Evolutionary conservation across 768 basidiomycete genomes (phyloP), one percentile per base, ranked within the genome.

Genomic region (Mycena kentingensis): DNA sequence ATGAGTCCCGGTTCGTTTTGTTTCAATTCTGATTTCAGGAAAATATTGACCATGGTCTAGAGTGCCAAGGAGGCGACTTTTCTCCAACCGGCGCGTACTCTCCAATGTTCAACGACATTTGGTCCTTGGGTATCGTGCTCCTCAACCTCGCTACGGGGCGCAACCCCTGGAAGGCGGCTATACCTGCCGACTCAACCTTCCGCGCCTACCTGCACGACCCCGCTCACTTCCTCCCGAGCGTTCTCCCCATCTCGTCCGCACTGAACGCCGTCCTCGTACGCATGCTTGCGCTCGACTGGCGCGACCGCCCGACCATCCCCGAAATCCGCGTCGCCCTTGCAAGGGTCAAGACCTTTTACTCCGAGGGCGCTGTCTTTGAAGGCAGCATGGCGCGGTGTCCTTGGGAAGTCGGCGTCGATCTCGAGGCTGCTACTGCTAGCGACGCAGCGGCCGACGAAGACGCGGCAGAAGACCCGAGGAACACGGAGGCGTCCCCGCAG

Each of bases 161-260:
- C 27, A 98, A 98, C 63, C 96, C 96, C 4, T 98, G 96, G 96
- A 90, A 90, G 68, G 88, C 90, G 21, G 94, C 96, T 3, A 86
- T 83, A 3, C 66, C 73, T 1, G 77, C 84, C 35, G 96, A 98
- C 70, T 86, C 88, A 55, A 94, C 92, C 3, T 99, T 94, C 77
- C 82, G 87, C 61, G 88, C 88, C 1, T 99, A 91, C 69, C 78
- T 90, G 50, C 83, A 81, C 58, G 83, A 91, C 59, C 89, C 90
- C 28, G 55, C 66, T 13, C 79, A 82, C 57, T 96, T 96, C 75
- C 82, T 98, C n/a, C 86, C 85, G 22, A 82, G 82, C 44, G 88
- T 91, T 62, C 83, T 93, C 24, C 92, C 92, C 12, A 84, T 95
- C 55, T 93, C 90, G 5, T 64, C 72, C 3, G 81, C 86, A 61